Evolutionary conservation across 495 filamentous ascomycete genomes (phyloP).

Genomic region (Penicillium tannophilum): DNA sequence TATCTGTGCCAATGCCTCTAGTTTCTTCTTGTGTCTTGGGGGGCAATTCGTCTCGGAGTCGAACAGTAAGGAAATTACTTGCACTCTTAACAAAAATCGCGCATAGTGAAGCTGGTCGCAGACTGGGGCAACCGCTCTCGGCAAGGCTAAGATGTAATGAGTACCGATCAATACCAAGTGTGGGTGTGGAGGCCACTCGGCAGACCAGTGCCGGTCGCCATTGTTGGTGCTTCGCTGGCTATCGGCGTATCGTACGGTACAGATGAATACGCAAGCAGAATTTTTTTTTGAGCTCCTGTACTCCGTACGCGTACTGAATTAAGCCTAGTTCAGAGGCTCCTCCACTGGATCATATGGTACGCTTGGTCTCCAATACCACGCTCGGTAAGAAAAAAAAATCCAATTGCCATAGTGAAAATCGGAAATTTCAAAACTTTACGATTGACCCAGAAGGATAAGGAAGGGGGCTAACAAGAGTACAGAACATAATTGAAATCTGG

Average conservation of each 20-base stretch:
- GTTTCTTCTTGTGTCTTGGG: neutral
- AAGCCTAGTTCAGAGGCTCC: neutral
- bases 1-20: neutral
- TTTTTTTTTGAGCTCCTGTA: neutral
- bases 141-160: slow-evolving; percentile 15
- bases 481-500: no score
- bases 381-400: neutral
- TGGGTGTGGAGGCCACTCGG: slow-evolving; percentile 19
- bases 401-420: neutral
- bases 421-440: neutral
- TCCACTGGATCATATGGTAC: neutral
- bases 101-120: slow-evolving; percentile 32
- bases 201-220: slow-evolving; percentile 21
- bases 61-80: slow-evolving; percentile 8
- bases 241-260: neutral
- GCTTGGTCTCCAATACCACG: neutral
- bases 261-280: neutral
- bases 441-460: no score
- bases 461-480: no score
- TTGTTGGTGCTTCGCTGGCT: neutral
- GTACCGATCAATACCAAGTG: slow-evolving; percentile 16
- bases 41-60: neutral
- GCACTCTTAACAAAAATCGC: slow-evolving; percentile 28
- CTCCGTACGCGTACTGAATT: neutral
- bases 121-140: slow-evolving; percentile 20